A percentile compares a stretch with the other conserved stretches of the same genome.
phyloP scores from a whole-genome alignment of 2,329 filamentous ascomycete species.

The Fusarium humuli region DNA sequence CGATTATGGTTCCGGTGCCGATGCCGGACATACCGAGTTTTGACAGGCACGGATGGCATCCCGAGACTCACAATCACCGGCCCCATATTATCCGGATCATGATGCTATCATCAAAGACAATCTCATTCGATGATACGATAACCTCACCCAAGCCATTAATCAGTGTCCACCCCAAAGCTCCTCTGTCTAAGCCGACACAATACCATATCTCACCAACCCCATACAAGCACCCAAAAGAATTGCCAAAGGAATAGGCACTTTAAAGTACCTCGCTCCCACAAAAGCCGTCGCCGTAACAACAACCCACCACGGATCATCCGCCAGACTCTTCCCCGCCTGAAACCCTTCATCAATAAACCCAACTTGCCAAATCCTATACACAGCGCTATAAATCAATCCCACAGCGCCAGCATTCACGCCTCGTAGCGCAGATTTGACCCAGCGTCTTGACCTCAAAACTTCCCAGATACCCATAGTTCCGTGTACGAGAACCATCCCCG shows the following conservation, averaged over 20 bases:
- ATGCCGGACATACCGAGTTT: background rate
- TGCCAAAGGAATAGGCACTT: background rate
- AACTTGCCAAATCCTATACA: slow-evolving; percentile 72
- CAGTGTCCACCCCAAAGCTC: no score
- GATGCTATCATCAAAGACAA: background rate
- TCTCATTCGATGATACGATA: background rate
- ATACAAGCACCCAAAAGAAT: slow-evolving; percentile 14
- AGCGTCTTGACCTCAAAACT: slow-evolving; percentile 57
- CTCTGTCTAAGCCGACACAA: background rate
- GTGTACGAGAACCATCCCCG: slow-evolving; percentile 61
- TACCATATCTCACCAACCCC: slow-evolving; percentile 13
- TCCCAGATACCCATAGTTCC: slow-evolving; percentile 68
- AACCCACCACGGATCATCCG: slow-evolving; percentile 72
- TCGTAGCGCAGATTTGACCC: slow-evolving; percentile 62
- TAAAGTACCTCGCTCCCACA: slow-evolving; percentile 10
- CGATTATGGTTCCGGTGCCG: background rate
- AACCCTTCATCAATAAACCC: slow-evolving; percentile 66
- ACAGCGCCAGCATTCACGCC: slow-evolving; percentile 71
- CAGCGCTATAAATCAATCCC: slow-evolving; percentile 72
- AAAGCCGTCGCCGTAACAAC: slow-evolving; percentile 62
- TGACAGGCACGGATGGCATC: slow-evolving; percentile 10
- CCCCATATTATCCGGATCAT: background rate
- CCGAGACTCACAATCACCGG: background rate
- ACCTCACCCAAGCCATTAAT: no score
- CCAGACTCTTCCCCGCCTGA: slow-evolving; percentile 63